phyloP scores from a whole-genome alignment of 2,329 filamentous ascomycete species.

The Fusarium miscanthi region DNA sequence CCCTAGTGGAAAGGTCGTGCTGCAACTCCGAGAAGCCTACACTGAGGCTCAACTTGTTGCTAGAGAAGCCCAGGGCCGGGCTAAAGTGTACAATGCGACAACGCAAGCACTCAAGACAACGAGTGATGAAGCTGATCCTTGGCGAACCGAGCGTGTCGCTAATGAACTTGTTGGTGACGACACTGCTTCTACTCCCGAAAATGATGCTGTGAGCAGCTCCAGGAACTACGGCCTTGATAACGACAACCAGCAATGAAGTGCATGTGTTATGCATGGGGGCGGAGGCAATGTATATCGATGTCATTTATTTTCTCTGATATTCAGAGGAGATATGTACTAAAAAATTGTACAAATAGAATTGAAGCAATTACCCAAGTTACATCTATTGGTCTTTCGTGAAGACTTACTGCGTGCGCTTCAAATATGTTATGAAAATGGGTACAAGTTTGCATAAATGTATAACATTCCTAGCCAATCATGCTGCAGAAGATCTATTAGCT shows the following conservation, averaged over 20 bases:
- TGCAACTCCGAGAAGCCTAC: slow-evolving; percentile 56
- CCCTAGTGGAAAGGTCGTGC: slow-evolving; percentile 60
- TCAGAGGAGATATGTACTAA: slow-evolving; percentile 44
- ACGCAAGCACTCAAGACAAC: slow-evolving; percentile 31
- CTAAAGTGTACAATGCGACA: slow-evolving; percentile 47
- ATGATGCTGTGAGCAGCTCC: slow-evolving; percentile 56
- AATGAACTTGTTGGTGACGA: slow-evolving; percentile 45
- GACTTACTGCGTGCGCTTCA: neutral
- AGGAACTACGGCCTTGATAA: slow-evolving; percentile 53
- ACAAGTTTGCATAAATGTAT: neutral
- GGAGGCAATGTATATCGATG: slow-evolving; percentile 41
- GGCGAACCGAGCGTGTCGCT: slow-evolving; percentile 42
- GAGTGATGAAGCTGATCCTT: slow-evolving; percentile 23
- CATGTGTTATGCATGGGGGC: slow-evolving; percentile 10
- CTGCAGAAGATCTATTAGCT: neutral
- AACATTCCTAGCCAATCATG: neutral
- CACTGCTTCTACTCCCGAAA: slow-evolving; percentile 53
- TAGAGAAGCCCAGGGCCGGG: slow-evolving; percentile 57
- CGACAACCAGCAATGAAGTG: slow-evolving; percentile 35
- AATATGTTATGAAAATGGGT: neutral
- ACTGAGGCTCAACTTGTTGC: slow-evolving; percentile 56
- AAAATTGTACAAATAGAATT: slow-evolving; percentile 49
- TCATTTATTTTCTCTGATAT: slow-evolving; percentile 32
- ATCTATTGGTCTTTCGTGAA: neutral
- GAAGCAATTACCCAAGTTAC: slow-evolving; percentile 29